Base-by-base conservation (phyloP, 2,329 filamentous ascomycete genomes). In the Cytospora leucostoma region DNA sequence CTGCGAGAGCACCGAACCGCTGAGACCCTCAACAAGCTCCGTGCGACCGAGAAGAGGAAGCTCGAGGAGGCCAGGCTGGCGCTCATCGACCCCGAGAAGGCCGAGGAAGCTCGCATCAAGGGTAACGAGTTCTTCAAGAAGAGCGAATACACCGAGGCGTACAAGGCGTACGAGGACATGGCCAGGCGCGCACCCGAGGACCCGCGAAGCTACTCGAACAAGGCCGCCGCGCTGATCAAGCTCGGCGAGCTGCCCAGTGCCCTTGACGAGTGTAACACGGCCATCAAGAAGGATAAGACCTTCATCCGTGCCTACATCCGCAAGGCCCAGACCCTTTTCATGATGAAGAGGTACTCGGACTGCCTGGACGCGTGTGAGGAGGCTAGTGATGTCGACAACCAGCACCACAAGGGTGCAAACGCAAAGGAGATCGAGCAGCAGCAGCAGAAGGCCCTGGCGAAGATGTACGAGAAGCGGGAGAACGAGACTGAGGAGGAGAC, bases 91-190 rank as follows among this genome's bases (percentile, higher is more conserved):
- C 92, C 95, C 0, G 89, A 81, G 70, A 94, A 97, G 82, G 95
- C 95, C 27, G 95, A 99, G 73, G 91, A 97, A 81, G 93, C 95
- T 15, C 93, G 95, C 69, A 92, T 97, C 76, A 88, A 96, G 65
- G 95, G 95, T 52, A 97, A 97, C 79, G 87, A 91, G 77, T 96
- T 96, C 79, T 99, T 99, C 85, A 98, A 98, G 83, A 92, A 93
- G 71, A 89, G 86, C 37, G 93, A 99, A 78, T 98, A 93, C 91
- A 94, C 95, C 12, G 95, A 86, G 59, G 95, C 95, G 11, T 93
- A 99, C 34, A 93, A 92, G 52, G 92, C 94, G 0, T 99, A 99
- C 81, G 87, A 83, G 1, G 95, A 99, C 81, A 97, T 98, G 93
- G 90, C 90, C 77, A 97, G 97, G 85, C 93, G 95, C 64, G 90